A percentile compares a stretch with the other conserved stretches of the same genome.
phyloP scores from a whole-genome alignment of 2,329 filamentous ascomycete genomes.

The Venturia carpophila region DNA sequence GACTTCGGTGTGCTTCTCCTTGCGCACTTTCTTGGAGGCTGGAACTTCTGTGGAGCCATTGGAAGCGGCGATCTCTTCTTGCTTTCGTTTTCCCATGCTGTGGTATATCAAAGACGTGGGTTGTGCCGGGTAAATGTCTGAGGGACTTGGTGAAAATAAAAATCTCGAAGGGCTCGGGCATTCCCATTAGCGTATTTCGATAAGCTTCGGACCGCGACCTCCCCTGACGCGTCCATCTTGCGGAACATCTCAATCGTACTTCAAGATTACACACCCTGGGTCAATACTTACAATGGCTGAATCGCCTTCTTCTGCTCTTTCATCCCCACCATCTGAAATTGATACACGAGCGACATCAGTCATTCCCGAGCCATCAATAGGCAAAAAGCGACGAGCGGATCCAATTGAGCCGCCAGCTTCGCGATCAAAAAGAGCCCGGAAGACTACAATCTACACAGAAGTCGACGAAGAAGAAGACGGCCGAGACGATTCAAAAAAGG shows the following conservation, averaged over 20 bases:
- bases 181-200: neutral
- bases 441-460: neutral
- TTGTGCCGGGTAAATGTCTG: neutral
- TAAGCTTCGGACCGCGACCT: neutral
- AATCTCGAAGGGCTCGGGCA: neutral
- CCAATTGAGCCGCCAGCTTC: neutral
- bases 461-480: conserved; percentile 5
- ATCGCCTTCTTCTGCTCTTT: neutral
- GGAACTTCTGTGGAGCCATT: neutral
- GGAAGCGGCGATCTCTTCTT: neutral
- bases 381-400: neutral
- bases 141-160: neutral
- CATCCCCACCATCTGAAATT: neutral
- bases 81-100: conserved; percentile 16
- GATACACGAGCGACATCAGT: neutral
- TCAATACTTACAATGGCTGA: neutral
- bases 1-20: conserved; percentile 13
- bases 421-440: conserved; percentile 1
- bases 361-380: neutral
- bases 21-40: conserved; percentile 12
- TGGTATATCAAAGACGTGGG: neutral
- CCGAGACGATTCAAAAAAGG: neutral
- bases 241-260: neutral
- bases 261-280: neutral
- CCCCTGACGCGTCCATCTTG: conserved; percentile 5